Evolutionary conservation across 1,139 yeast genomes (phyloP), one percentile per base, ranked within the genome.

Genomic region (Oligophagozyma castellii): DNA sequence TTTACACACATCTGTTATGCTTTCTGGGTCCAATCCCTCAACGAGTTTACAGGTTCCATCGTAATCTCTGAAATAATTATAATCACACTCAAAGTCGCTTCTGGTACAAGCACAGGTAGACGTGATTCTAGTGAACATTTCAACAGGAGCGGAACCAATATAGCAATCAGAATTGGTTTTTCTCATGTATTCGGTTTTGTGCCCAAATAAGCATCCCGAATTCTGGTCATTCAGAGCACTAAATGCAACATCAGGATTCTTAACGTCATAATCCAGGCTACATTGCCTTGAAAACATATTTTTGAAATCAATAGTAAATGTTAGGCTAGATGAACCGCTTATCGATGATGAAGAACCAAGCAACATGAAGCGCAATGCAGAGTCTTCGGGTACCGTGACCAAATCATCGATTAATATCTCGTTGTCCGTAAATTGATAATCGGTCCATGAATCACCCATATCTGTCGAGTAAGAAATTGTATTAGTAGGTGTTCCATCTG

Each of bases 1-100:
- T 23, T 55, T 56, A 51, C 99, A 92, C 35, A 70, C 61, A 28
- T 65, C 73, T 7, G 67, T 61, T 27, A 74, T 73, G 40, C 78
- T 83, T 5, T 68, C 63, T 6, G 94, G 81, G 5, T 65, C 48
- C 24, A 71, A 58, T 0, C 95, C 95, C 4, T 65, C 58, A 10
- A 83, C 78, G 27, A 86, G 64, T 48, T 76, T 74, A 58, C 99
- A 92, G 1, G 93, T 77, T 12, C 93, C 93, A 50, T 84, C 95
- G 2, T 51, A 47, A 21, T 72, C 74, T 37, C 77, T 68, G 35
- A 55, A 70, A 51, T 62, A 86, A 55, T 86, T 86, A 59, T 72
- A 81, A 50, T 89, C 98, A 65, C 99, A 89, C 55, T 89, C 99
- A 47, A 63, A 92, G 54, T 89, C 99, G 33, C 70, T 67, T 53